Evolutionary conservation across 2,329 filamentous ascomycete species (phyloP).

Genomic region (Aspergillus quadricinctus): DNA sequence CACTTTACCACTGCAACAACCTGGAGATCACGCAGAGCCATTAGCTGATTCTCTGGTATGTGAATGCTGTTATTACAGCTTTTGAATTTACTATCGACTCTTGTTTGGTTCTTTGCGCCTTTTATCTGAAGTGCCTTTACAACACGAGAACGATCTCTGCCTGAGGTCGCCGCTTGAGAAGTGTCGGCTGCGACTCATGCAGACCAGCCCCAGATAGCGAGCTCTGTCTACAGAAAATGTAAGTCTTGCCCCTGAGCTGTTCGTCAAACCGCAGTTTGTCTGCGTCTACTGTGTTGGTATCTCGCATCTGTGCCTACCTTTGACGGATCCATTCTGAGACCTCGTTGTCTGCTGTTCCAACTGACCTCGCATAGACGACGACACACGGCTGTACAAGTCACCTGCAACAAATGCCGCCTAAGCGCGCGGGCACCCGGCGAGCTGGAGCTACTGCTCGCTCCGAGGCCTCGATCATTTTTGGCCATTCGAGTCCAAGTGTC

Average conservation of each 20-base stretch:
- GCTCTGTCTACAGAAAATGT: not conserved
- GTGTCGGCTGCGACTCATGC: not conserved
- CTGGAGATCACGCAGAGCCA: not conserved
- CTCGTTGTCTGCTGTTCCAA: not conserved
- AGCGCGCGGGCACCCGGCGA: slow-evolving; percentile 17
- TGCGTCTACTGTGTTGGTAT: not conserved
- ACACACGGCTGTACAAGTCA: not conserved
- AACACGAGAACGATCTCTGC: not conserved
- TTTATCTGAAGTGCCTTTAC: not conserved
- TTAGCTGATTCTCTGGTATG: not conserved
- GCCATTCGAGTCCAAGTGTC: slow-evolving; percentile 15
- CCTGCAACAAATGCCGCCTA: slow-evolving; percentile 22
- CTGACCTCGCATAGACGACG: not conserved
- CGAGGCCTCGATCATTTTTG: slow-evolving; percentile 13
- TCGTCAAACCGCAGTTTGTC: not conserved
- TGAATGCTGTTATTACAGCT: not conserved
- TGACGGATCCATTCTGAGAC: not conserved
- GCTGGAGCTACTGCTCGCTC: slow-evolving; percentile 8
- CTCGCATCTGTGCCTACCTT: not conserved
- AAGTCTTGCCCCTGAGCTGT: not conserved
- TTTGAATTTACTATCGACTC: not conserved
- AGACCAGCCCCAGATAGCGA: not conserved
- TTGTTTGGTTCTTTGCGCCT: not conserved
- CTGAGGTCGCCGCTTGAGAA: not conserved
- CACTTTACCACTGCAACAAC: not conserved